These are phyloP conservation scores for Schizochytrium sp. DNA, from an alignment of 108 stramenopile species.

Conservation along the genomic window DNA sequence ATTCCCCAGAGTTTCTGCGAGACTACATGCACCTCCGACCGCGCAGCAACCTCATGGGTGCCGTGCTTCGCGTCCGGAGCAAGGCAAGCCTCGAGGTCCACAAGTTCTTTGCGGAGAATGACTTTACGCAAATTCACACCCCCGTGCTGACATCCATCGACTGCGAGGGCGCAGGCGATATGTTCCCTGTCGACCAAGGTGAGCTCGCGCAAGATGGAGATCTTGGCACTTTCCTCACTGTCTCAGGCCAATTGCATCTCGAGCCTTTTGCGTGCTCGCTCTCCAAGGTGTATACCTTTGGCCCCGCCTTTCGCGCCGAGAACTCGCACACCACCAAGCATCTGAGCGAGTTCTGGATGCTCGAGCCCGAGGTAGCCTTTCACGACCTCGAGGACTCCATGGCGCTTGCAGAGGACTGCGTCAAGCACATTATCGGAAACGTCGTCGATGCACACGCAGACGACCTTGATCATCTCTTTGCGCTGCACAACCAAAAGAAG, in stretches of 20 bases:
- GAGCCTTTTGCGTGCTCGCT: constrained; percentile 93
- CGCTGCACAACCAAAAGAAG: not conserved
- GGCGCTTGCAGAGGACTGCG: constrained; percentile 96
- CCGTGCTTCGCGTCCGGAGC: constrained; percentile 84
- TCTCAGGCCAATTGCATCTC: constrained; percentile 86
- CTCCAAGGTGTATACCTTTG: constrained; percentile 97
- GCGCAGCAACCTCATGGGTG: constrained; percentile 88
- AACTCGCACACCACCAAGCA: constrained; percentile 95
- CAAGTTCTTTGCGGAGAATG: constrained; percentile 73
- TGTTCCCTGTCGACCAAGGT: constrained; percentile 58
- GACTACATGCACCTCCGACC: constrained; percentile 92
- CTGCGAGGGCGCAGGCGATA: constrained; percentile 98
- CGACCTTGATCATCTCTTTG: not conserved
- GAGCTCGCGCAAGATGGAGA: constrained; percentile 46
- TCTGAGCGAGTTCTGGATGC: constrained; percentile 91
- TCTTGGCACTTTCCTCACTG: constrained; percentile 84
- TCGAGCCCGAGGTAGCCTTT: constrained; percentile 99
- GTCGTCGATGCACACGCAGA: not conserved
- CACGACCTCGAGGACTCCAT: constrained; percentile 81
- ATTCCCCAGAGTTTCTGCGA: constrained; percentile 88
- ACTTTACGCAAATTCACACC: constrained; percentile 90
- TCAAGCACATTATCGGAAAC: constrained; percentile 59
- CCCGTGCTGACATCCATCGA: constrained; percentile 94
- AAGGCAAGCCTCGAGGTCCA: constrained; percentile 73
- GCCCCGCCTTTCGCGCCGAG: constrained; percentile 99